Conservation (phyloP, 192 early-diverging fungal species). For the Coemansia sp. region DNA sequence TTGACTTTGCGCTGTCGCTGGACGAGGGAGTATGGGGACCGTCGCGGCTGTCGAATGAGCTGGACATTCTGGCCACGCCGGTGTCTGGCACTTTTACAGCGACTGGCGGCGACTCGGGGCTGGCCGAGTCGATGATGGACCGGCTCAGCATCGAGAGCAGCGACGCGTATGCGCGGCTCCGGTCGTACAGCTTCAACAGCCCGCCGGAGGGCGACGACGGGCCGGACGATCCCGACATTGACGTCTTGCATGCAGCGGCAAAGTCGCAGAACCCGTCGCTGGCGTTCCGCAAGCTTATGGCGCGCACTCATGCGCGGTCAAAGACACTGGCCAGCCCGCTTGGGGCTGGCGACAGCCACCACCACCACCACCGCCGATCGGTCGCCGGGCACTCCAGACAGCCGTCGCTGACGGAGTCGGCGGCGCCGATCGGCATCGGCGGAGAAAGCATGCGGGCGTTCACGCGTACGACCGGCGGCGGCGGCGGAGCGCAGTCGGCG, state of each 20-base stretch:
- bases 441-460: conserved; percentile 23
- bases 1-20: conserved; percentile 17
- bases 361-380: not conserved
- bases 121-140: conserved; percentile 16
- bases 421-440: conserved; percentile 35
- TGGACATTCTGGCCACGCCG: conserved; percentile 27
- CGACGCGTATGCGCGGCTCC: conserved; percentile 32
- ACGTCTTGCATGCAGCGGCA: conserved; percentile 47
- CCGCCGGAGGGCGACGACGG: conserved; percentile 30
- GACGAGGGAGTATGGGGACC: conserved; percentile 51
- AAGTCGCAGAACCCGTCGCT: conserved; percentile 45
- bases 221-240: conserved; percentile 33
- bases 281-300: conserved; percentile 51
- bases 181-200: conserved; percentile 53
- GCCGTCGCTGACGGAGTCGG: conserved; percentile 9
- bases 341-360: not conserved
- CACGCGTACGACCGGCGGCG: not conserved
- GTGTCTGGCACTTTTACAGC: not conserved
- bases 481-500: not conserved
- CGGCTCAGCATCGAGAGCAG: too few relatives aligned
- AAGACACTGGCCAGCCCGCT: conserved; percentile 44
- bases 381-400: conserved; percentile 5
- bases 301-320: conserved; percentile 48
- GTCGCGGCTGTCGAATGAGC: conserved; percentile 43
- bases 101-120: conserved; percentile 7